Evolutionary conservation across 164 flowering plant genomes (phyloP).

Genomic region (Sextonia rubra): DNA sequence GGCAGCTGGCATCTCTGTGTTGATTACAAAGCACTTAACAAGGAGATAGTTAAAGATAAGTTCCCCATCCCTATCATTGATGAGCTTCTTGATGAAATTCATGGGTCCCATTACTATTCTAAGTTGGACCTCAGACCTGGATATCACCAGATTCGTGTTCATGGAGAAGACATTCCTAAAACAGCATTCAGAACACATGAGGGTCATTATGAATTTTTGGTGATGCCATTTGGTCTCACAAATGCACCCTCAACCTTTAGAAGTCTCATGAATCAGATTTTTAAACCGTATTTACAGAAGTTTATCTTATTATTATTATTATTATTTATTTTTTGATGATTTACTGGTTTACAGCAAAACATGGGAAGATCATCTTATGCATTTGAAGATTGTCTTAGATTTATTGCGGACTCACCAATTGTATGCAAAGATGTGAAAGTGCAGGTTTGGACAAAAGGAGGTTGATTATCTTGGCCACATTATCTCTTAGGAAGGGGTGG

Average conservation of each 20-base stretch:
- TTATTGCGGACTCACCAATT: not conserved
- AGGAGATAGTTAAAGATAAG: not conserved
- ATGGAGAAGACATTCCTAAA: not conserved
- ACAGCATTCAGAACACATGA: not conserved
- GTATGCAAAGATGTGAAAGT: not conserved
- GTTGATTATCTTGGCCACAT: not conserved
- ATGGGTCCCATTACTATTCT: not conserved
- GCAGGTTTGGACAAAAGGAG: not conserved
- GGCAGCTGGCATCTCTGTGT: not conserved
- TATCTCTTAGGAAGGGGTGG: not conserved
- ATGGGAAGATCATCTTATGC: too few relatives aligned
- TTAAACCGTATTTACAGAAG: too few relatives aligned
- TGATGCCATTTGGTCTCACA: constrained; percentile 4
- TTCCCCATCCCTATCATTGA: not conserved
- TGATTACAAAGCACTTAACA: not conserved
- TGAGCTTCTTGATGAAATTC: not conserved
- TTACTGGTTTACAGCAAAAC: too few relatives aligned
- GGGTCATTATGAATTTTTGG: not conserved
- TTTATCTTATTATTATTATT: too few relatives aligned
- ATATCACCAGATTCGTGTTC: not conserved
- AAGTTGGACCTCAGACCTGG: not conserved
- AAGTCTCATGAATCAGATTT: not conserved
- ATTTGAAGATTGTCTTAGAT: not conserved
- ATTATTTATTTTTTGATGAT: too few relatives aligned
- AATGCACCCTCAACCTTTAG: not conserved